Evolutionary conservation across 192 early-diverging fungal genomes (phyloP).

Genomic region (Geranomyces michiganensis): DNA sequence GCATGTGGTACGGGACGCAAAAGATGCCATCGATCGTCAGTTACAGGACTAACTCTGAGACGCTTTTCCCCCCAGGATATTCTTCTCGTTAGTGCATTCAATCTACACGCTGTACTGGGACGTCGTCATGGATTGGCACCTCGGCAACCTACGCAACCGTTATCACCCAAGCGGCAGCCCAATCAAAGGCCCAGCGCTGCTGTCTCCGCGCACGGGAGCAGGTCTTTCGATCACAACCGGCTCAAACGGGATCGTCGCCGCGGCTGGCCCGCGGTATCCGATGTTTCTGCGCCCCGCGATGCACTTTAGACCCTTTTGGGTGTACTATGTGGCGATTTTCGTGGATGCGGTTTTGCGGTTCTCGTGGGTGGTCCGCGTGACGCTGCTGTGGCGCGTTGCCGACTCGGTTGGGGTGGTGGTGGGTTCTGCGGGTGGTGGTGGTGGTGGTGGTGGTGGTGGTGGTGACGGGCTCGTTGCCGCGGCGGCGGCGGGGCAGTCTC

Average conservation of each 20-base stretch:
- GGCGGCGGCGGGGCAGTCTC: not conserved
- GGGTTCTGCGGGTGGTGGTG: not conserved
- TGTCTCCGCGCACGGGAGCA: not conserved
- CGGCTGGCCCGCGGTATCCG: conserved; percentile 17
- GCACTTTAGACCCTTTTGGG: conserved; percentile 60
- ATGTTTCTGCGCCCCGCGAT: conserved; percentile 64
- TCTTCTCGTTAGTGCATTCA: conserved; percentile 80
- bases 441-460: not conserved
- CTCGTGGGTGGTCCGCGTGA: conserved; percentile 80
- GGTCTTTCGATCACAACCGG: not conserved
- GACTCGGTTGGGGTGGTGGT: conserved; percentile 5
- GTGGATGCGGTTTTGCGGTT: conserved; percentile 81
- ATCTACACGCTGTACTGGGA: conserved; percentile 97
- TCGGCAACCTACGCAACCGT: conserved; percentile 19
- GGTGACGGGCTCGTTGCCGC: conserved; percentile 1
- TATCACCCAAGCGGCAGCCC: not conserved
- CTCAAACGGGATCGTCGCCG: conserved; percentile 1
- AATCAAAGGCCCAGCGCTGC: not conserved
- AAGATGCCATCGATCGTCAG: not conserved
- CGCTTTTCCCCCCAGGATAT: conserved; percentile 42
- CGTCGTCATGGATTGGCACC: conserved; percentile 85
- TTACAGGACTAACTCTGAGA: too few species aligned
- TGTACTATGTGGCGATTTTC: conserved; percentile 82
- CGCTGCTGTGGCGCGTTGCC: conserved; percentile 20
- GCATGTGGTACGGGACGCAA: not conserved